Conservation (phyloP, 1,284 basidiomycete species). For the Vanrija sp. region DNA sequence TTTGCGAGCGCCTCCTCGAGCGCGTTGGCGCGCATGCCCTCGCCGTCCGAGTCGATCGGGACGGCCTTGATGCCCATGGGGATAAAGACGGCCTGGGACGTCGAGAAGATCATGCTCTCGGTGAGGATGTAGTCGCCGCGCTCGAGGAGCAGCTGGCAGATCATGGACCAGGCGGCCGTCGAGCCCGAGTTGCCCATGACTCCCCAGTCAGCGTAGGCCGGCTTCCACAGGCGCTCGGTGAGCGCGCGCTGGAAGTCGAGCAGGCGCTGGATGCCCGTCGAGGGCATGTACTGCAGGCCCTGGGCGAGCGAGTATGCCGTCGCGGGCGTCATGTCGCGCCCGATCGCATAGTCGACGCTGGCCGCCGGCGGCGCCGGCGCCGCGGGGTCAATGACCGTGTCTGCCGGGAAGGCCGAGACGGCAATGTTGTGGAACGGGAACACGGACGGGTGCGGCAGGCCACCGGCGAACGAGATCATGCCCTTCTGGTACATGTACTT, state of each 20-base stretch:
- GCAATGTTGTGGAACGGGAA: slow-evolving; percentile 41
- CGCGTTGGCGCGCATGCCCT: slow-evolving; percentile 61
- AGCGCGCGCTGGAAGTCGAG: slow-evolving; percentile 52
- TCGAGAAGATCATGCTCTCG: slow-evolving; percentile 51
- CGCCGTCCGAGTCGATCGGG: slow-evolving; percentile 61
- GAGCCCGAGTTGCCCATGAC: slow-evolving; percentile 64
- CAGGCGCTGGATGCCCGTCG: slow-evolving; percentile 23
- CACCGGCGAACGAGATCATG: slow-evolving; percentile 35
- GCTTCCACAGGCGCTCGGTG: slow-evolving; percentile 58
- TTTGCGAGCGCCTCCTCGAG: slow-evolving; percentile 58
- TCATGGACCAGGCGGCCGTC: slow-evolving; percentile 60
- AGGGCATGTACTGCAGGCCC: slow-evolving; percentile 63
- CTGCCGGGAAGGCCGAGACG: slow-evolving; percentile 24
- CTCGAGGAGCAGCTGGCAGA: slow-evolving; percentile 59
- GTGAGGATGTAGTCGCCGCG: slow-evolving; percentile 64
- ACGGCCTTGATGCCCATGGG: slow-evolving; percentile 22
- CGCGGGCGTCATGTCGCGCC: slow-evolving; percentile 8
- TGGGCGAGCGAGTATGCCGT: slow-evolving; percentile 54
- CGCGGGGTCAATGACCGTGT: slow-evolving; percentile 50
- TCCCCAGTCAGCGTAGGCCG: slow-evolving; percentile 60
- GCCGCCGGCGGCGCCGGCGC: slow-evolving; percentile 45
- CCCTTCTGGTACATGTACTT: slow-evolving; percentile 22
- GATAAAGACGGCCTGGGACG: slow-evolving; percentile 32
- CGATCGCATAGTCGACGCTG: slow-evolving; percentile 58
- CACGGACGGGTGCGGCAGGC: slow-evolving; percentile 40